phyloP scores from a whole-genome alignment of 306 rosid species.

The Hippophae rhamnoides region DNA sequence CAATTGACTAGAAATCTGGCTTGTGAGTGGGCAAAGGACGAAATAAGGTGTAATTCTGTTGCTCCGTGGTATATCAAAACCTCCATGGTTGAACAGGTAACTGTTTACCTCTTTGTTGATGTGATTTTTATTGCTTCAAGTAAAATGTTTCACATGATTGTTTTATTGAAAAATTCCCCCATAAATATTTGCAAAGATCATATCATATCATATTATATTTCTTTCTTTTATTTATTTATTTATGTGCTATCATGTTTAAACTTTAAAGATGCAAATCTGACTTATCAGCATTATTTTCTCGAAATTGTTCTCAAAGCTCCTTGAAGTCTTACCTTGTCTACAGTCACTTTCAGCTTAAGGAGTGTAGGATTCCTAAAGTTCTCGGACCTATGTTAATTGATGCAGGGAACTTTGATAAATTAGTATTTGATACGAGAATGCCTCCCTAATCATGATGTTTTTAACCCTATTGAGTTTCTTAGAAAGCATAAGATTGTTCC shows the following conservation, averaged over 20 bases:
- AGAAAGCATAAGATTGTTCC: neutral
- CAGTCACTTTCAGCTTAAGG: neutral
- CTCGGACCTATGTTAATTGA: neutral
- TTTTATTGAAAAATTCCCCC: neutral
- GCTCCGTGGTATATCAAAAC: slow-evolving; percentile 82
- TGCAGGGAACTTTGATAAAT: neutral
- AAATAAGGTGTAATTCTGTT: slow-evolving; percentile 62
- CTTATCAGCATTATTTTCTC: neutral
- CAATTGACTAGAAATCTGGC: slow-evolving; percentile 65
- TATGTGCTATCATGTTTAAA: neutral
- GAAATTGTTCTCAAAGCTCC: neutral
- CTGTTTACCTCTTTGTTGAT: slow-evolving; percentile 16
- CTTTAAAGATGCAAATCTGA: neutral
- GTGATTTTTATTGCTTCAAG: neutral
- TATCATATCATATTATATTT: neutral
- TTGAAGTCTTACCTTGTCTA: neutral
- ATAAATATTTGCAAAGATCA: neutral
- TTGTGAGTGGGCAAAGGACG: slow-evolving; percentile 78
- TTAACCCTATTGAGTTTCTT: neutral
- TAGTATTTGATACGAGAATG: neutral
- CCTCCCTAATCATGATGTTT: neutral
- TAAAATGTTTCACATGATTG: neutral
- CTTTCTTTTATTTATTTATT: neutral
- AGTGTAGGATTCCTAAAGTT: neutral
- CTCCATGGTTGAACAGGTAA: slow-evolving; percentile 65